Evolutionary conservation across 495 filamentous ascomycete species (phyloP).

Genomic region (Xylaria venustula): DNA sequence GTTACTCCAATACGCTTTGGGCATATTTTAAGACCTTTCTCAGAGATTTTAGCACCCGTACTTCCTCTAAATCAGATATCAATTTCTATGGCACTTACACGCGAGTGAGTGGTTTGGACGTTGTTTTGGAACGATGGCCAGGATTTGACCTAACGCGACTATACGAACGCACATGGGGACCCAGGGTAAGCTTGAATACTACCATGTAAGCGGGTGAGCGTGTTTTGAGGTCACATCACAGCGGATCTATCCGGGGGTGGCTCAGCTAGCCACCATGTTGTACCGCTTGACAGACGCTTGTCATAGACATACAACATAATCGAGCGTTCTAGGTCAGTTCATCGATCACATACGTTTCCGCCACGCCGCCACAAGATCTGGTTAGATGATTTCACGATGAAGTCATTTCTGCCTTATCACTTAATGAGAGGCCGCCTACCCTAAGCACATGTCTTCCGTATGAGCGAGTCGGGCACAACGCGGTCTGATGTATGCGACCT

Average conservation of each 20-base stretch:
- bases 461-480: not conserved
- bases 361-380: not conserved
- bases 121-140: not conserved
- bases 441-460: not conserved
- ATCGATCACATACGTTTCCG: not conserved
- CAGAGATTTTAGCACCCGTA: not conserved
- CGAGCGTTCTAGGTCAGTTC: slow-evolving; percentile 11
- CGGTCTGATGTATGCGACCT: not conserved
- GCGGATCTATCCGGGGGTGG: slow-evolving; percentile 15
- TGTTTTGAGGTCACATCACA: slow-evolving; percentile 2
- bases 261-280: slow-evolving; percentile 7
- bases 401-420: not conserved
- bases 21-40: not conserved
- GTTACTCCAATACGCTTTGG: not conserved
- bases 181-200: slow-evolving; percentile 1
- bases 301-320: not conserved
- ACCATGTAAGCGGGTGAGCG: not conserved
- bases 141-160: not conserved
- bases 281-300: not conserved
- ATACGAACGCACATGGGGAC: not conserved
- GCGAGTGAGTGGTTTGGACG: not conserved
- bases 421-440: not conserved
- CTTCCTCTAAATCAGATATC: too few relatives aligned
- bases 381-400: not conserved
- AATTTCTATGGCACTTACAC: too few relatives aligned